These are phyloP conservation scores for Mycosphaerella sp. DNA, from an alignment of 2,329 filamentous ascomycete species.

Conservation along the genomic window DNA sequence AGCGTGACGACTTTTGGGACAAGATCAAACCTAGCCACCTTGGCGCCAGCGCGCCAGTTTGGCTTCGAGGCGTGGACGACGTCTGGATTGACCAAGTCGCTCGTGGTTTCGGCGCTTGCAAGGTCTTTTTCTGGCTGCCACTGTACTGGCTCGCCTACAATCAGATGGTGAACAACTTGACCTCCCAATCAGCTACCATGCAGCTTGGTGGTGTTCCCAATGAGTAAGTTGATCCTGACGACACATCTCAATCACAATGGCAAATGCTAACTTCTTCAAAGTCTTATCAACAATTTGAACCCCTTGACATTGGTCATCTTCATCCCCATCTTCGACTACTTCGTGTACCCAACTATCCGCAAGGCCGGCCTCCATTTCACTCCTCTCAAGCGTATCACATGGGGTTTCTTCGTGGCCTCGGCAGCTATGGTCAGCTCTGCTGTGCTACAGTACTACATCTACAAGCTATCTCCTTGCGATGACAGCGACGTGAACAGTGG, in stretches of 20 bases:
- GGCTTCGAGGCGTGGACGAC: slow-evolving; percentile 74
- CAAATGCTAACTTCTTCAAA: too few relatives aligned
- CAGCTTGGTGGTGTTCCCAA: slow-evolving; percentile 43
- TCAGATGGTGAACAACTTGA: slow-evolving; percentile 45
- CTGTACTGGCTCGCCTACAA: slow-evolving; percentile 57
- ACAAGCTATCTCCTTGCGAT: slow-evolving; percentile 34
- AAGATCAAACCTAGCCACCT: slow-evolving; percentile 61
- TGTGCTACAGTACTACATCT: slow-evolving; percentile 52
- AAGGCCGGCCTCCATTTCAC: slow-evolving; percentile 37
- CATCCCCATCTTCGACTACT: slow-evolving; percentile 41
- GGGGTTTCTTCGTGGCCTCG: slow-evolving; percentile 48
- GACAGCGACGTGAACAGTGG: slow-evolving; percentile 15
- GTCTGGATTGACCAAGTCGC: slow-evolving; percentile 72
- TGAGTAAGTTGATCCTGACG: slow-evolving; percentile 24
- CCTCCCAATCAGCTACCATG: slow-evolving; percentile 41
- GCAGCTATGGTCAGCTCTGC: slow-evolving; percentile 50
- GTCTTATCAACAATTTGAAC: slow-evolving; percentile 37
- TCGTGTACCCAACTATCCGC: slow-evolving; percentile 44
- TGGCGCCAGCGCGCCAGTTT: slow-evolving; percentile 51
- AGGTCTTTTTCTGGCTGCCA: slow-evolving; percentile 54
- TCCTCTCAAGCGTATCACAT: slow-evolving; percentile 50
- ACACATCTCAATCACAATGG: too few relatives aligned
- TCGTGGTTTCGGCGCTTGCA: slow-evolving; percentile 59
- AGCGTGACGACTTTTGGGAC: slow-evolving; percentile 55
- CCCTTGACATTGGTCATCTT: slow-evolving; percentile 35